Conservation (phyloP, 108 stramenopile species). For the Discostella stelligeroides region DNA sequence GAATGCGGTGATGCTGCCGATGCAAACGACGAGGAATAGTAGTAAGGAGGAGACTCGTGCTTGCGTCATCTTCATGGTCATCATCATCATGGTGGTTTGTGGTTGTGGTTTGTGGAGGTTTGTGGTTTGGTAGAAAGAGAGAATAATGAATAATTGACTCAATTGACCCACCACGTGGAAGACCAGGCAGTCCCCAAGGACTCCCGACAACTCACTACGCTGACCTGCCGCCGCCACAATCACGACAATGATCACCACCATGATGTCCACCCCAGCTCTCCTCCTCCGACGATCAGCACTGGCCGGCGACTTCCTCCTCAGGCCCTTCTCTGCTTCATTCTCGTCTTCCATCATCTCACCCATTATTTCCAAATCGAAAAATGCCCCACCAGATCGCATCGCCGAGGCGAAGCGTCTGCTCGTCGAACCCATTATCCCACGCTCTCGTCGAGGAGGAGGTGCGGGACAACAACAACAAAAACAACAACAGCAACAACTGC, state of each 20-base stretch:
- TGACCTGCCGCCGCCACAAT: too few relatives aligned
- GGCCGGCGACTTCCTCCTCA: not conserved
- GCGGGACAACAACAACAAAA: constrained; percentile 7
- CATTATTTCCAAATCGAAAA: constrained; percentile 11
- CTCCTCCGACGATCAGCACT: not conserved
- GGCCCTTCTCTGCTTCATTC: not conserved
- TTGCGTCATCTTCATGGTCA: not conserved
- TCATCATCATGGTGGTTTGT: too few relatives aligned
- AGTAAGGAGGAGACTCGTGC: constrained; percentile 2
- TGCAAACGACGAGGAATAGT: not conserved
- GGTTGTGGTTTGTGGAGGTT: too few relatives aligned
- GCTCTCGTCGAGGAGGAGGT: constrained; percentile 25
- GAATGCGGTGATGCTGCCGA: not conserved
- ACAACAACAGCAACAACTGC: not conserved
- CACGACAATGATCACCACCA: not conserved
- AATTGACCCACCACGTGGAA: too few relatives aligned
- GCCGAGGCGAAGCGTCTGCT: constrained; percentile 16
- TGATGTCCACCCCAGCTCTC: constrained; percentile 6
- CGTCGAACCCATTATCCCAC: constrained; percentile 10
- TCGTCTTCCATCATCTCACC: not conserved
- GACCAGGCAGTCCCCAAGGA: too few relatives aligned
- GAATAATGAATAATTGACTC: too few relatives aligned
- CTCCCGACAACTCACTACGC: too few relatives aligned
- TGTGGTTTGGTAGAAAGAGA: too few relatives aligned
- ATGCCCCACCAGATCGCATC: constrained; percentile 27